These are phyloP conservation scores for Schrenkiella parvula DNA, from an alignment of 345 rosid genomes.

Conservation along the genomic window DNA sequence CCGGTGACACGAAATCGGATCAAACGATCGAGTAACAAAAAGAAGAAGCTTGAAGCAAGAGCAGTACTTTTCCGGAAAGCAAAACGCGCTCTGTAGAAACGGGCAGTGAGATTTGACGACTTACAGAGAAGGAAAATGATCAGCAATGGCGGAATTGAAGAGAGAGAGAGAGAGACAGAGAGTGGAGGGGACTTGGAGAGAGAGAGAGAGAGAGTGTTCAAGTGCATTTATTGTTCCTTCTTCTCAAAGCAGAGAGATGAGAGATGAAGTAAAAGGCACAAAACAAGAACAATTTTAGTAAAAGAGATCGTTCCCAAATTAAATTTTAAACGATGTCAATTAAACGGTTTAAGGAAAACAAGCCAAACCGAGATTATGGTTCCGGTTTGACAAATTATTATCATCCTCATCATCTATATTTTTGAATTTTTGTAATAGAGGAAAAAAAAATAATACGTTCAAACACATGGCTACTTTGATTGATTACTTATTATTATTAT, in stretches of 20 bases:
- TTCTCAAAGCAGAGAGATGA: constrained; percentile 36
- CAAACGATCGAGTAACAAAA: constrained; percentile 15
- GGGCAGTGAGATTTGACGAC: constrained; percentile 15
- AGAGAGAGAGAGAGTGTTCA: constrained; percentile 13
- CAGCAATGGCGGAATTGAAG: constrained; percentile 26
- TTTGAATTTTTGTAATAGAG: neutral
- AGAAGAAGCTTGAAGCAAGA: constrained; percentile 10
- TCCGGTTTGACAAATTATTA: neutral
- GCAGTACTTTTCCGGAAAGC: neutral
- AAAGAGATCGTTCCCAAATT: neutral
- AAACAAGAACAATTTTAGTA: neutral
- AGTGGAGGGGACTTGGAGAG: constrained; percentile 12
- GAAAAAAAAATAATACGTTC: neutral
- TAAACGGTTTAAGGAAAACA: neutral
- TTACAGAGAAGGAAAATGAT: constrained; percentile 6
- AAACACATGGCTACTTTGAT: neutral
- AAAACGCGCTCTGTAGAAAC: neutral
- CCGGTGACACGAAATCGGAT: constrained; percentile 12
- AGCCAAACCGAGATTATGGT: neutral
- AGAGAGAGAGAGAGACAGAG: constrained; percentile 11
- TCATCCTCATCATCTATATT: neutral
- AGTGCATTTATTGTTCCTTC: constrained; percentile 38
- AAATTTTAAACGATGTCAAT: constrained; percentile 12
- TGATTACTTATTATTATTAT: neutral
- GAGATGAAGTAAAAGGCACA: constrained; percentile 35